Evolutionary conservation across 2,329 filamentous ascomycete genomes (phyloP).

Genomic region (Penicillium fuscoglaucum): DNA sequence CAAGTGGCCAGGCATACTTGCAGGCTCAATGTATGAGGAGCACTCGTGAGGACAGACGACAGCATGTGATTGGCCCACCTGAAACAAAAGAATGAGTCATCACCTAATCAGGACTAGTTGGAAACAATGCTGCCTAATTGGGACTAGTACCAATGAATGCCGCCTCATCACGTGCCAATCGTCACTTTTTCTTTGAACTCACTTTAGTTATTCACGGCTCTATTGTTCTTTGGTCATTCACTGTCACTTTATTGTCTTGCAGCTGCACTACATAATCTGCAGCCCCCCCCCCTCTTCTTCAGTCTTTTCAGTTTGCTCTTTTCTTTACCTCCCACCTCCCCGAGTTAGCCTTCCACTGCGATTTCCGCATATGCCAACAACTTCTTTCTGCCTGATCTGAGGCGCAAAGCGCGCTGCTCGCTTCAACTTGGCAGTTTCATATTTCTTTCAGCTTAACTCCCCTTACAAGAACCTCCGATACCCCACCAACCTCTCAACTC

Average conservation of each 20-base stretch:
- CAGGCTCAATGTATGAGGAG: slow-evolving; percentile 23
- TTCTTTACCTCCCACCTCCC: background rate
- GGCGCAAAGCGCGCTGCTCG: slow-evolving; percentile 31
- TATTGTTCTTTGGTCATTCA: slow-evolving; percentile 15
- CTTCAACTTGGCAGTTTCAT: slow-evolving; percentile 2
- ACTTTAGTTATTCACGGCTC: slow-evolving; percentile 6
- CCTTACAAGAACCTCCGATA: slow-evolving; percentile 1
- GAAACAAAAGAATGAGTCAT: slow-evolving; percentile 16
- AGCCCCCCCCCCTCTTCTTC: background rate
- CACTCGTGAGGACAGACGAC: slow-evolving; percentile 34
- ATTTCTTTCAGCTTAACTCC: background rate
- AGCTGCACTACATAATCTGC: slow-evolving; percentile 16
- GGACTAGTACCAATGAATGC: slow-evolving; percentile 3
- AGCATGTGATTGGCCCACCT: slow-evolving; percentile 29
- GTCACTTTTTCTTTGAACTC: slow-evolving; percentile 35
- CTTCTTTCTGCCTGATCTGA: slow-evolving; percentile 19
- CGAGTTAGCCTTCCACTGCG: background rate
- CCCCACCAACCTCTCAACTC: background rate
- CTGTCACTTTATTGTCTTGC: slow-evolving; percentile 7
- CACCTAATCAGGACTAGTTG: background rate
- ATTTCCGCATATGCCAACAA: slow-evolving; percentile 26
- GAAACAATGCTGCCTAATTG: background rate
- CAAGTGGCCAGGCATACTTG: slow-evolving; percentile 7
- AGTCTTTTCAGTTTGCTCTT: background rate
- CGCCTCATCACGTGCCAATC: slow-evolving; percentile 25